These are phyloP conservation scores for Scytalidium lignicola DNA, from an alignment of 2,329 filamentous ascomycete species.

Conservation along the genomic window DNA sequence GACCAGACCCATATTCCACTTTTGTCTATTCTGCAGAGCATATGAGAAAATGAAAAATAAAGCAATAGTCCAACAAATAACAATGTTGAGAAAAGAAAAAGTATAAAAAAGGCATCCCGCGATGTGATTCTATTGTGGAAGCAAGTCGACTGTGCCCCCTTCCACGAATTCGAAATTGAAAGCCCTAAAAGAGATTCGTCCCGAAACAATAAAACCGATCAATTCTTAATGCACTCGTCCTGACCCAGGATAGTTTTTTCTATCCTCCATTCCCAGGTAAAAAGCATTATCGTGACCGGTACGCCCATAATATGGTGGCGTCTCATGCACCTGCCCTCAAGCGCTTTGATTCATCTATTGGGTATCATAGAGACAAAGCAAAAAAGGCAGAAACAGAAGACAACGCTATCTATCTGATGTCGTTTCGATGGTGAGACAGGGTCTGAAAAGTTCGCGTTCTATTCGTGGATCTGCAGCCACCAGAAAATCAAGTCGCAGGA, in stretches of 20 bases:
- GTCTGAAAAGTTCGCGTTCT: neutral
- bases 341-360: slow-evolving; percentile 27
- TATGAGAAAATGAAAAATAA: neutral
- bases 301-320: slow-evolving; percentile 21
- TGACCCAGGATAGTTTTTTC: slow-evolving; percentile 15
- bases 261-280: slow-evolving; percentile 19
- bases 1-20: slow-evolving; percentile 1
- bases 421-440: slow-evolving; percentile 25
- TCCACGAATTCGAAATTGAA: slow-evolving; percentile 16
- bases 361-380: slow-evolving; percentile 25
- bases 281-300: slow-evolving; percentile 27
- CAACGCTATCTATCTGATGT: slow-evolving; percentile 34
- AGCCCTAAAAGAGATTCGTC: slow-evolving; percentile 19
- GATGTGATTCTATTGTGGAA: slow-evolving; percentile 23
- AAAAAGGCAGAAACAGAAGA: slow-evolving; percentile 28
- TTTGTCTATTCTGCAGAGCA: neutral
- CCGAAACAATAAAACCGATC: slow-evolving; percentile 22
- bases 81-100: slow-evolving; percentile 18
- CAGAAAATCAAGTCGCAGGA: slow-evolving; percentile 25
- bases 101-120: slow-evolving; percentile 10
- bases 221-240: slow-evolving; percentile 28
- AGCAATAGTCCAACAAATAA: slow-evolving; percentile 2
- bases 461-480: slow-evolving; percentile 16
- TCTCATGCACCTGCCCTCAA: slow-evolving; percentile 26
- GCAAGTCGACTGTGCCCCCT: slow-evolving; percentile 6